Evolutionary conservation across 2,329 filamentous ascomycete genomes (phyloP), one percentile per base, ranked within the genome.

Genomic region (Xylaria sp.): DNA sequence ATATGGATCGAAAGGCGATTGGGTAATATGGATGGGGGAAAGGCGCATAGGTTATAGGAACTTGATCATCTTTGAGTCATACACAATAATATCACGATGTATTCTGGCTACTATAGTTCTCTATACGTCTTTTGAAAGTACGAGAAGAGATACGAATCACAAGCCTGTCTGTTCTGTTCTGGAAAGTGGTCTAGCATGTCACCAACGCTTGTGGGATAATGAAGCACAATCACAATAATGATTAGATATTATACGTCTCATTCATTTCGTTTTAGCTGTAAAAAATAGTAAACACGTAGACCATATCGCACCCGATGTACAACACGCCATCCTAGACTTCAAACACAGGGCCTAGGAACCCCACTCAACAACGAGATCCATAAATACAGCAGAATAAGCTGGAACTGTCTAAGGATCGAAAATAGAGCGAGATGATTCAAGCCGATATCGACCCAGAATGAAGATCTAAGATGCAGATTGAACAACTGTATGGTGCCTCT

Each of bases 381-480:
- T 23, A 55, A 20, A 41, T n/a, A 9, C 13, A 7, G 13, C n/a
- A 28, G 23, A 18, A 53, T 18, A 23, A 34, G 43, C 23, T 56
- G 12, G 6, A 41, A 18, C 8, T 18, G 25, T 25, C 41, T 6
- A 18, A 30, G 10, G 1, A n/a, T 41, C 4, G n/a, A 18, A 34
- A n/a, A 60, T n/a, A 30, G 45, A 30, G 28, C 30, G 10, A 15
- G 13, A 60, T 30, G 63, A 46, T 55, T 58, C 39, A 60, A 59
- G n/a, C 23, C 12, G 4, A 55, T 28, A 55, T 64, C 3, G 62
- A 62, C 32, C 25, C 1, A 52, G 13, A 32, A 48, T 30, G 18
- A 28, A 59, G 25, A 66, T 67, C 63, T 70, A 69, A 46, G 62
- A 69, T 69, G 65, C 39, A 66, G 36, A 39, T 30, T 57, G 32